A percentile compares a stretch with the other conserved stretches of the same genome.
Evolutionary conservation across 139 green algal genomes (phyloP).

Genomic region (Zygnema circumcarinatum): DNA sequence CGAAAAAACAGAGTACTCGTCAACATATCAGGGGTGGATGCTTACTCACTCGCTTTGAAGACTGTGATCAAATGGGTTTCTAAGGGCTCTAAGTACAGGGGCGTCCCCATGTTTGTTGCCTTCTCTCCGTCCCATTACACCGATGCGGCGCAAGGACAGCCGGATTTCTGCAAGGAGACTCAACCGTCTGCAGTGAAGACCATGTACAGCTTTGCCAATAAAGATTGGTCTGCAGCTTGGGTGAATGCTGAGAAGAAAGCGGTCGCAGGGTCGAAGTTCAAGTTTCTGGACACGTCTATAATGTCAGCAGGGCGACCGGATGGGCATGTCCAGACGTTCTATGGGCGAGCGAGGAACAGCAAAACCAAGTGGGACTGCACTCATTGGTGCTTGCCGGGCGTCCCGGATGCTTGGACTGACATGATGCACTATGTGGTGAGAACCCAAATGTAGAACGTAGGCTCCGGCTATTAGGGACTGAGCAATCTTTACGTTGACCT

Average conservation of each 20-base stretch:
- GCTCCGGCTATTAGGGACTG: too few species aligned
- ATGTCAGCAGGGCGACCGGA: background rate
- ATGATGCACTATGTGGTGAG: background rate
- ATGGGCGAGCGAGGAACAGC: background rate
- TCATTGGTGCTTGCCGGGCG: constrained; percentile 29
- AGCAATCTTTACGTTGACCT: too few species aligned
- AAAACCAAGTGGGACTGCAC: constrained; percentile 12
- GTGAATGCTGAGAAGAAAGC: background rate
- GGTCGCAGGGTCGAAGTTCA: background rate
- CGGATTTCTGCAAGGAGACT: background rate
- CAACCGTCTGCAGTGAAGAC: background rate
- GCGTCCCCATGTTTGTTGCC: background rate
- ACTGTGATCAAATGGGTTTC: background rate
- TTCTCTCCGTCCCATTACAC: constrained; percentile 6
- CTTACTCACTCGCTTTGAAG: background rate
- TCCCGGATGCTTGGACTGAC: constrained; percentile 15
- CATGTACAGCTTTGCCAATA: background rate
- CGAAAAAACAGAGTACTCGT: background rate
- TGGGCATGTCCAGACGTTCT: background rate
- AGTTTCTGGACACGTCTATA: constrained; percentile 8
- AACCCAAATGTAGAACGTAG: background rate
- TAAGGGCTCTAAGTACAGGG: background rate
- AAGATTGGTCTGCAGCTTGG: background rate
- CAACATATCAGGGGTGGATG: background rate
- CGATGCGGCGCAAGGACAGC: background rate